Percentiles rank a stretch among this genome's conserved stretches.
Conservation (phyloP, 805 yeast genomes). For the Nakazawaea molendinolei region DNA sequence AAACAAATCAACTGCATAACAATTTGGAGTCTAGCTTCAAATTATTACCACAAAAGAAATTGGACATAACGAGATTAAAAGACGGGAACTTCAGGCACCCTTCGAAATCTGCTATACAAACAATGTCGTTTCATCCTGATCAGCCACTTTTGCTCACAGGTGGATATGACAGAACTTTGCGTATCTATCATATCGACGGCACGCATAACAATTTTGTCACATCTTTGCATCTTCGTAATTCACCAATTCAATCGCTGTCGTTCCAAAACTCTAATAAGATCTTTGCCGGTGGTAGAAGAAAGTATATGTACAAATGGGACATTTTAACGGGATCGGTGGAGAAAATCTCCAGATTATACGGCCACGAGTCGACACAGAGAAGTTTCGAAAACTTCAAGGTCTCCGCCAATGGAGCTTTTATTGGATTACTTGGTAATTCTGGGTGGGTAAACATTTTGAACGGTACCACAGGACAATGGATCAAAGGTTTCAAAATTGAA, state of each 20-base stretch:
- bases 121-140: constrained; percentile 75
- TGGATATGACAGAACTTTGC: constrained; percentile 84
- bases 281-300: constrained; percentile 85
- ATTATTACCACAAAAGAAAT: constrained; percentile 59
- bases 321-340: constrained; percentile 61
- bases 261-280: constrained; percentile 54
- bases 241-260: constrained; percentile 73
- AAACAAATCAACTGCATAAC: constrained; percentile 24
- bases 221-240: constrained; percentile 67
- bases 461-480: constrained; percentile 78
- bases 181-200: constrained; percentile 90
- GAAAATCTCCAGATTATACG: constrained; percentile 83
- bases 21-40: constrained; percentile 32
- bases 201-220: constrained; percentile 75
- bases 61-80: constrained; percentile 75
- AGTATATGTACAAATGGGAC: constrained; percentile 91
- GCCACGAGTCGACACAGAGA: constrained; percentile 79
- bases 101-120: constrained; percentile 78
- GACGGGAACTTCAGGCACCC: constrained; percentile 75
- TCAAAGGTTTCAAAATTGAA: constrained; percentile 81
- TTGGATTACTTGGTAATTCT: constrained; percentile 74
- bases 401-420: constrained; percentile 63
- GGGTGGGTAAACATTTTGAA: constrained; percentile 89
- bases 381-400: constrained; percentile 82
- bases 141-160: constrained; percentile 83